Evolutionary conservation across 106 monocot species (phyloP).

Genomic region (Hemerocallis citrina): DNA sequence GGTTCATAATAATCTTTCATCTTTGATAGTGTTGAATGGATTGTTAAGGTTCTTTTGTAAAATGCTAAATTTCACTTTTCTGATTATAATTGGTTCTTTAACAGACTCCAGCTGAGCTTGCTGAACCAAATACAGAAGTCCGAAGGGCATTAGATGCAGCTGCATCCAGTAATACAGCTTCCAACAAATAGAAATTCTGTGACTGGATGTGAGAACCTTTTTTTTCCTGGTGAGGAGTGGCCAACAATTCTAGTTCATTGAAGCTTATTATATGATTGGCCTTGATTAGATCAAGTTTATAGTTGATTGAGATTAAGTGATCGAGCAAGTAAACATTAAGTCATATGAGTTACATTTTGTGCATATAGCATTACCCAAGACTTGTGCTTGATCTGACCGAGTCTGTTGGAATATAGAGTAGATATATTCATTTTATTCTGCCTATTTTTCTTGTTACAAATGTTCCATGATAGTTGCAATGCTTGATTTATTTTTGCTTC

Average conservation of each 20-base stretch:
- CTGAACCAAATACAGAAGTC: constrained; percentile 51
- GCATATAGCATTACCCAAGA: not conserved
- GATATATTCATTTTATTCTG: too few relatives aligned
- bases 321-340: not conserved
- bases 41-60: not conserved
- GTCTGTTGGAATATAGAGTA: too few relatives aligned
- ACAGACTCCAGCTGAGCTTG: constrained; percentile 86
- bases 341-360: not conserved
- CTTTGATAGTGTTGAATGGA: not conserved
- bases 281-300: not conserved
- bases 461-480: too few relatives aligned
- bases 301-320: not conserved
- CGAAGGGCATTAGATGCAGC: constrained; percentile 39
- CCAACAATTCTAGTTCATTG: not conserved
- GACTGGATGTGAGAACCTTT: not conserved
- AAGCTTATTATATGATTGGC: not conserved
- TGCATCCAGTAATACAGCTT: constrained; percentile 1
- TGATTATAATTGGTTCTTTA: not conserved
- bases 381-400: too few relatives aligned
- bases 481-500: too few relatives aligned
- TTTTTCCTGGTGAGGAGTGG: constrained; percentile 6
- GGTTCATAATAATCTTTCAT: constrained; percentile 26
- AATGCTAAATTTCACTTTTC: not conserved
- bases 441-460: too few relatives aligned
- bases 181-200: not conserved